Evolutionary conservation across 2,329 filamentous ascomycete species (phyloP).

Genomic region (Fusarium annulatum): DNA sequence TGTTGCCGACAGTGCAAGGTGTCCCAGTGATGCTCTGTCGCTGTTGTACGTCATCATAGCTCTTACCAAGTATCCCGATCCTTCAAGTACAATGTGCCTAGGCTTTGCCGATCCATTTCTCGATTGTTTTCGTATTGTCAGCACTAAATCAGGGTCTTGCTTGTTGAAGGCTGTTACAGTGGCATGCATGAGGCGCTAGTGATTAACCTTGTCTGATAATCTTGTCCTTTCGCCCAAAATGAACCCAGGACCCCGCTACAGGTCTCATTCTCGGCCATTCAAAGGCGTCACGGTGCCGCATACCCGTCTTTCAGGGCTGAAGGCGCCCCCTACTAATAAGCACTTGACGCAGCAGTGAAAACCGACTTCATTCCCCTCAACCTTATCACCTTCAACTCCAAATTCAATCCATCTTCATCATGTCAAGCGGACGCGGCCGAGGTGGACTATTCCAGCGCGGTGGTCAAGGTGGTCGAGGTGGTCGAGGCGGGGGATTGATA

Average conservation of each 20-base stretch:
- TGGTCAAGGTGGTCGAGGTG: not conserved
- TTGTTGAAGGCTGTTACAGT: not conserved
- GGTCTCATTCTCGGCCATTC: not conserved
- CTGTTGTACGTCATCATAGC: not conserved
- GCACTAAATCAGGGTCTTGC: not conserved
- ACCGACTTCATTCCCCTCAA: not conserved
- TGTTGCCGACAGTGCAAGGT: not conserved
- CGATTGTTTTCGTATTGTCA: not conserved
- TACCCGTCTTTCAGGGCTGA: constrained; percentile 6
- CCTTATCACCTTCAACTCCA: not conserved
- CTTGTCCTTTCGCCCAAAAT: not conserved
- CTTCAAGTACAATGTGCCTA: too few relatives aligned
- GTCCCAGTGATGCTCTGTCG: not conserved
- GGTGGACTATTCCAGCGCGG: constrained; percentile 2
- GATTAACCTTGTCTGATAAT: not conserved
- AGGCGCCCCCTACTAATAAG: not conserved
- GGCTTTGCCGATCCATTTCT: not conserved
- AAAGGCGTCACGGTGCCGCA: not conserved
- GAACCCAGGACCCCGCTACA: not conserved
- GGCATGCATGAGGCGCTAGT: not conserved
- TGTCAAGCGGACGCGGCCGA: constrained; percentile 4
- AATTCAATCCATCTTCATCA: not conserved
- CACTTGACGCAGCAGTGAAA: not conserved
- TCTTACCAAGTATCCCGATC: not conserved
- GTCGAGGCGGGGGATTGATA: not conserved